Conservation (phyloP, 108 stramenopile genomes). For the Schizochytrium sp. region DNA sequence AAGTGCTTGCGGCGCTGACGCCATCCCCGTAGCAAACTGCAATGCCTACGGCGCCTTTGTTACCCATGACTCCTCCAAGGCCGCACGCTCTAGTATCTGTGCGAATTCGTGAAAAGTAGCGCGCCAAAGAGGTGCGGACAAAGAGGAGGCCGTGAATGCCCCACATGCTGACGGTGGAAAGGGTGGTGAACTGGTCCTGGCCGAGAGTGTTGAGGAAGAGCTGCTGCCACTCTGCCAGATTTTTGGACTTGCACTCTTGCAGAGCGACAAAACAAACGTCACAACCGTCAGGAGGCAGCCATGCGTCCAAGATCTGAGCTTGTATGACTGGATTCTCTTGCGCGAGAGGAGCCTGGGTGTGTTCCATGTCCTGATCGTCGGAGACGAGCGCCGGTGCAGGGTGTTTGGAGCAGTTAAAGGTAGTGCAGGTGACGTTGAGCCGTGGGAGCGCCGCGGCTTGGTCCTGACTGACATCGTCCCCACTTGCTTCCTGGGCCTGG, state of each 20-base stretch:
- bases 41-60: conserved; percentile 52
- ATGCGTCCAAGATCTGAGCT: neutral
- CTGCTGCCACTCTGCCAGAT: neutral
- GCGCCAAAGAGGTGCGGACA: neutral
- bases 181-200: neutral
- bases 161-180: neutral
- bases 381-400: neutral
- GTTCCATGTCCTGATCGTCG: neutral
- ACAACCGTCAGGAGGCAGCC: conserved; percentile 17
- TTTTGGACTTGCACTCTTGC: conserved; percentile 29
- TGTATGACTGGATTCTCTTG: neutral
- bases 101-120: neutral
- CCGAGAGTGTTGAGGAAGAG: neutral
- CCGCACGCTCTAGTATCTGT: conserved; percentile 31
- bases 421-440: neutral
- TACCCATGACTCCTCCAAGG: conserved; percentile 50
- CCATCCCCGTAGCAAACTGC: conserved; percentile 29
- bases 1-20: conserved; percentile 16
- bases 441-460: neutral
- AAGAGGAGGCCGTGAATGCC: conserved; percentile 15
- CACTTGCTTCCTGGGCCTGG: neutral
- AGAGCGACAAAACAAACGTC: conserved; percentile 42
- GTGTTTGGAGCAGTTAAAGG: neutral
- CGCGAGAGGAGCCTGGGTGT: neutral
- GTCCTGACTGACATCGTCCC: neutral